Percentiles rank a stretch among this genome's conserved stretches.
These are phyloP conservation scores for Wallacemonas sp. DNA, from an alignment of 208 protist genomes.

Conservation along the genomic window DNA sequence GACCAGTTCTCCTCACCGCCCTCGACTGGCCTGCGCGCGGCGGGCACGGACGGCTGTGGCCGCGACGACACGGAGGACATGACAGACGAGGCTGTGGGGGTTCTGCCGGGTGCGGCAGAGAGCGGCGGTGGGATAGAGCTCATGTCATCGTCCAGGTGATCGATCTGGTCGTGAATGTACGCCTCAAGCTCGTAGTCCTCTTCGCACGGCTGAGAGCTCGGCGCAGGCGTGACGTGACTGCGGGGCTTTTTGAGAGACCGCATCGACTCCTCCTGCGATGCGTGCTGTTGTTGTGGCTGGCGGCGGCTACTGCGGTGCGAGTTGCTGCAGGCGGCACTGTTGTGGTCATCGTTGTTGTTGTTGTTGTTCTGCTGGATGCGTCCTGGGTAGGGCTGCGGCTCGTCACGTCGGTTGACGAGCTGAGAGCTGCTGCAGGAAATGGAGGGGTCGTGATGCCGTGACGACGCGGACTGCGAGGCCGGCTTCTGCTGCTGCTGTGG, in stretches of 20 bases:
- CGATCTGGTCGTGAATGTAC: neutral
- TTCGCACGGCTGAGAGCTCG: neutral
- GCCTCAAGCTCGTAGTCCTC: slow-evolving; percentile 1
- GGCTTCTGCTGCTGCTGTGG: neutral
- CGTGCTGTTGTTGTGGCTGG: neutral
- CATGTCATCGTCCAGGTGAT: too few species aligned
- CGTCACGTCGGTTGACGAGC: slow-evolving; percentile 3
- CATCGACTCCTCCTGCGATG: neutral
- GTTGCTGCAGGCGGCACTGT: too few species aligned
- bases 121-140: too few species aligned
- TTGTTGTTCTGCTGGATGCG: neutral
- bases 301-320: neutral
- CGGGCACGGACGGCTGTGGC: too few species aligned
- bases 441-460: neutral
- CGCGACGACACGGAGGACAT: too few species aligned
- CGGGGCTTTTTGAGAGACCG: neutral
- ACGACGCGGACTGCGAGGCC: neutral
- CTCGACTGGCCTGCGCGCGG: too few species aligned
- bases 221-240: neutral
- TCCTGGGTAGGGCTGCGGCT: neutral
- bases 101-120: too few species aligned
- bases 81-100: too few species aligned
- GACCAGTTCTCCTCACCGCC: neutral
- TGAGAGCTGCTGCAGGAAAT: neutral
- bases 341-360: too few species aligned